Percentiles rank a stretch among this genome's conserved stretches.
phyloP scores from a whole-genome alignment of 176 grass and related monocot genomes.

The Eragrostis curvula region DNA sequence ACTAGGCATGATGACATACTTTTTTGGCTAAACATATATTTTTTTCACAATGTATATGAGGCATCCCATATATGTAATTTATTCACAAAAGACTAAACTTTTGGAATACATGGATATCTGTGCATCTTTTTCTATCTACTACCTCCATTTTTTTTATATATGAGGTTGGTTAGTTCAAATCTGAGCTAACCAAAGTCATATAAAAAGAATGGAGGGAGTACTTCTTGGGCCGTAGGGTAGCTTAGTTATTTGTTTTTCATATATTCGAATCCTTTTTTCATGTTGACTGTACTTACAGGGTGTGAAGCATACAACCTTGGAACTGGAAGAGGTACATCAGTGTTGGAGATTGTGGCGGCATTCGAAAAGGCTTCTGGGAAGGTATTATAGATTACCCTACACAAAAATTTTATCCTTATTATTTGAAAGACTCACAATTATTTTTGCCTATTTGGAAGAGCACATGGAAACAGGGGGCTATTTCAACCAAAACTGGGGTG shows the following conservation, averaged over 20 bases:
- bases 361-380: slow-evolving; percentile 97
- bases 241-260: slow-evolving; percentile 6
- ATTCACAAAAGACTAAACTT: background rate
- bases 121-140: slow-evolving; percentile 8
- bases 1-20: background rate
- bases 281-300: slow-evolving; percentile 49
- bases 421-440: no score
- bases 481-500: no score
- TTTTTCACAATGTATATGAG: background rate
- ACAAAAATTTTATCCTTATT: background rate
- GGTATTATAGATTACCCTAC: slow-evolving; percentile 51
- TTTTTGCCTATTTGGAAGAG: no score
- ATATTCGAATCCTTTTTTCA: slow-evolving; percentile 33
- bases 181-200: no score
- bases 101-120: background rate
- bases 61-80: slow-evolving; percentile 20
- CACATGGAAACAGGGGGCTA: no score
- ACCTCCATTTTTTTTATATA: no score
- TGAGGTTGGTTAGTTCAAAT: no score
- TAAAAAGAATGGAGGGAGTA: no score
- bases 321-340: slow-evolving; percentile 94
- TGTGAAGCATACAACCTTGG: slow-evolving; percentile 94
- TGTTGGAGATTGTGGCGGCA: slow-evolving; percentile 91
- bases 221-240: background rate
- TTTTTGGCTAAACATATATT: background rate